Percentiles rank a stretch among this genome's conserved stretches.
Evolutionary conservation across 1,139 yeast genomes (phyloP).

Genomic region (Saccharomycopsis crataegensis): DNA sequence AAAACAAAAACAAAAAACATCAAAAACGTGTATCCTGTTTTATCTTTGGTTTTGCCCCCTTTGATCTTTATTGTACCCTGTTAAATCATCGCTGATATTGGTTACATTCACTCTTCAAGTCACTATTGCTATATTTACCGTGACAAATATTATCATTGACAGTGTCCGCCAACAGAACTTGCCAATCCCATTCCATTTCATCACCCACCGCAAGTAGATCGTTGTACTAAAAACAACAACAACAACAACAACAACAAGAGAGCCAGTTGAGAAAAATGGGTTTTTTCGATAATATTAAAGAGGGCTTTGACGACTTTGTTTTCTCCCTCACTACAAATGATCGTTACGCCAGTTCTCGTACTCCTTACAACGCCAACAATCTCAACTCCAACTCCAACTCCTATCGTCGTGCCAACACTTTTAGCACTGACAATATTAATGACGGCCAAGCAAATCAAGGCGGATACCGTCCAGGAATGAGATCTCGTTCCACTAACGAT

Average conservation of each 20-base stretch:
- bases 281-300: slow-evolving; percentile 18
- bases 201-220: too few species aligned
- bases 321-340: slow-evolving; percentile 19
- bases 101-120: too few species aligned
- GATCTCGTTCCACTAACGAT: slow-evolving; percentile 28
- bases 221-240: not conserved
- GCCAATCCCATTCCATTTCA: too few species aligned
- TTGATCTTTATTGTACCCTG: too few species aligned
- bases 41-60: not conserved
- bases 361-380: slow-evolving; percentile 15
- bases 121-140: too few species aligned
- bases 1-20: too few species aligned
- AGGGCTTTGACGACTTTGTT: slow-evolving; percentile 18
- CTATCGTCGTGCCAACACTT: slow-evolving; percentile 9
- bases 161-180: too few species aligned
- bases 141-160: too few species aligned
- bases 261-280: slow-evolving; percentile 8
- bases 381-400: slow-evolving; percentile 12
- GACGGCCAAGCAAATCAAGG: not conserved
- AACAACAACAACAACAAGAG: not conserved
- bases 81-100: too few species aligned
- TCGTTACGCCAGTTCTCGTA: slow-evolving; percentile 18
- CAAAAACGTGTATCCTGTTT: not conserved
- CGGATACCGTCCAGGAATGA: slow-evolving; percentile 17
- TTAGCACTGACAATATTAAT: not conserved